Conservation (phyloP, 2,329 filamentous ascomycete species). For the Periglandula ipomoeae region DNA sequence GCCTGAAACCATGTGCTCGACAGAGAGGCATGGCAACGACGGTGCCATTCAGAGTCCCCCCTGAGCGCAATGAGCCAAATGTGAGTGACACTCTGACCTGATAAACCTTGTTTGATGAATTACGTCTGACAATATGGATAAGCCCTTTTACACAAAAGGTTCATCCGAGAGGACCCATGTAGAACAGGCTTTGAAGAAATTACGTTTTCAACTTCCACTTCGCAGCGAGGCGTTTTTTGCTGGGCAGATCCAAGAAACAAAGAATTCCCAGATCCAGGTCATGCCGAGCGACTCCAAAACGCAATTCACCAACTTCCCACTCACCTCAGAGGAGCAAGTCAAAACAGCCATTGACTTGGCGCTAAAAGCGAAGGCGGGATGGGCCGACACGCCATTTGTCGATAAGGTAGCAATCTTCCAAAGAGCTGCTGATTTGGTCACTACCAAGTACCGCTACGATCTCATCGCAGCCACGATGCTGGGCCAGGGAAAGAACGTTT, state of each 20-base stretch:
- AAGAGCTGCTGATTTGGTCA: slow-evolving; percentile 22
- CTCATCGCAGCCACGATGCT: slow-evolving; percentile 31
- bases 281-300: slow-evolving; percentile 25
- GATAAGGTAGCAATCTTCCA: slow-evolving; percentile 28
- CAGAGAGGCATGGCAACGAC: slow-evolving; percentile 18
- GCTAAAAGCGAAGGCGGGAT: slow-evolving; percentile 22
- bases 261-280: slow-evolving; percentile 19
- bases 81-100: no score
- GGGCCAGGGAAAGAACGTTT: slow-evolving; percentile 31
- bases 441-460: slow-evolving; percentile 18
- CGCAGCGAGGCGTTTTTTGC: slow-evolving; percentile 24
- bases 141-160: no score
- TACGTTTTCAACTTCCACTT: no score
- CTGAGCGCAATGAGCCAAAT: slow-evolving; percentile 23
- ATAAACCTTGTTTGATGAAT: no score
- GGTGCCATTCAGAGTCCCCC: slow-evolving; percentile 22
- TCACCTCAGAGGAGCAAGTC: slow-evolving; percentile 24
- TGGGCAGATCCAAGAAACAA: slow-evolving; percentile 17
- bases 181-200: no score
- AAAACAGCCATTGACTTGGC: slow-evolving; percentile 14
- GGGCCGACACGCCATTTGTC: slow-evolving; percentile 23
- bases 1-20: no score
- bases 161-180: no score
- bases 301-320: slow-evolving; percentile 25
- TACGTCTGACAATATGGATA: no score